Percentiles rank a stretch among this genome's conserved stretches.
These are phyloP conservation scores for Apiospora hydei DNA, from an alignment of 2,329 filamentous ascomycete species.

Conservation along the genomic window DNA sequence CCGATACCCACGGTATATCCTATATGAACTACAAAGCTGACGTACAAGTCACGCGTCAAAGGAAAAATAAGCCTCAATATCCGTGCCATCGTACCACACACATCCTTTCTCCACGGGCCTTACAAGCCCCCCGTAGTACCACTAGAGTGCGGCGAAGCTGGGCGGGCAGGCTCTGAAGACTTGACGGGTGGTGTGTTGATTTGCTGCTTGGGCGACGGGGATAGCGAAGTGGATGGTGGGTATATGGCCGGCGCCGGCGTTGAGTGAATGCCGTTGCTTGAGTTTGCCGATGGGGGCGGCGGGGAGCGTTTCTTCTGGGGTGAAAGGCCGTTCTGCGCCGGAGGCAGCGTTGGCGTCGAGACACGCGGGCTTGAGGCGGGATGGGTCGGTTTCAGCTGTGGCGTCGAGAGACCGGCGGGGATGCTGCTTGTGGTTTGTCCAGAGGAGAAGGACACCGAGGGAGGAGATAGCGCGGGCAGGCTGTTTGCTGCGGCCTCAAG, in stretches of 20 bases:
- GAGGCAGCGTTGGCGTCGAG: constrained; percentile 49
- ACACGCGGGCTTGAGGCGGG: constrained; percentile 38
- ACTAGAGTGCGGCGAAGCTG: constrained; percentile 36
- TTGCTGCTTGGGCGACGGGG: constrained; percentile 63
- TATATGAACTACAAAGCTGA: constrained; percentile 19
- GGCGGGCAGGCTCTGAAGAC: constrained; percentile 46
- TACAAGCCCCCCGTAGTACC: constrained; percentile 27
- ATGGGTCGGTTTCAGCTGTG: constrained; percentile 42
- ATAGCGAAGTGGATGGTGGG: constrained; percentile 63
- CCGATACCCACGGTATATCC: constrained; percentile 6
- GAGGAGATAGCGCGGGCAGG: constrained; percentile 37
- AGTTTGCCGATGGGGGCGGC: constrained; percentile 40
- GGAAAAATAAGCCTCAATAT: not conserved
- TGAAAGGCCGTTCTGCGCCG: constrained; percentile 56
- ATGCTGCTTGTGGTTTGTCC: constrained; percentile 35
- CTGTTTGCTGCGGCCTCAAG: constrained; percentile 34
- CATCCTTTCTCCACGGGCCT: not conserved
- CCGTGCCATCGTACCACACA: not conserved
- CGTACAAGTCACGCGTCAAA: not conserved
- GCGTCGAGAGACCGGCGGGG: constrained; percentile 38
- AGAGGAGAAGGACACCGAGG: constrained; percentile 35
- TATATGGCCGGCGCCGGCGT: constrained; percentile 54
- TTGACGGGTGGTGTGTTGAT: constrained; percentile 69
- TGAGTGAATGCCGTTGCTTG: constrained; percentile 37
- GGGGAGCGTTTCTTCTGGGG: constrained; percentile 59